These are phyloP conservation scores for Cymbopogon flexuosus DNA, from an alignment of 202 grass and related monocot genomes.

Conservation along the genomic window DNA sequence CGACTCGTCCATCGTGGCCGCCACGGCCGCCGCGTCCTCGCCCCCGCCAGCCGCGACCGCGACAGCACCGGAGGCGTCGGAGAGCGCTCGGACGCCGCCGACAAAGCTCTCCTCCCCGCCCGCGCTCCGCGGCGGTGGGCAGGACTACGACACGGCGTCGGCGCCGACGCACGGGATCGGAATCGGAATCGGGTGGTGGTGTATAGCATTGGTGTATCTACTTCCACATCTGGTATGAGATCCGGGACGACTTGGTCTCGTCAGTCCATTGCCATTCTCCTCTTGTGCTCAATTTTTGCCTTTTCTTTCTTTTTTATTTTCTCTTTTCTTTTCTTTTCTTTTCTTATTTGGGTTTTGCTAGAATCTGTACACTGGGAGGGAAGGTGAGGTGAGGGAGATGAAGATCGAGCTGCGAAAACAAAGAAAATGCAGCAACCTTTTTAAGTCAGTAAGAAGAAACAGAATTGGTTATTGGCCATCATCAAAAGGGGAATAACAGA, in stretches of 20 bases:
- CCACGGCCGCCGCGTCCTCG: constrained; percentile 23
- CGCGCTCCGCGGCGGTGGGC: constrained; percentile 35
- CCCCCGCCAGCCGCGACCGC: constrained; percentile 1
- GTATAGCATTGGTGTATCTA: constrained; percentile 68
- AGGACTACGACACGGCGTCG: constrained; percentile 16
- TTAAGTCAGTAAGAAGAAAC: not conserved
- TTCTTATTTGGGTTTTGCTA: constrained; percentile 19
- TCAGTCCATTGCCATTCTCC: constrained; percentile 21
- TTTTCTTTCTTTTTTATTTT: not conserved
- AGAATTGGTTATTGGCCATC: not conserved
- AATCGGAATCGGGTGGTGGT: constrained; percentile 14
- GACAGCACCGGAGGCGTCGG: constrained; percentile 35
- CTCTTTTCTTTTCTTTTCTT: not conserved
- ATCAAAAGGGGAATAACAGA: constrained; percentile 18
- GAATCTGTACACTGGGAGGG: constrained; percentile 47
- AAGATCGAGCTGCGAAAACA: constrained; percentile 50
- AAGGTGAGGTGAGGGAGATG: not conserved
- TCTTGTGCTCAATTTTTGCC: constrained; percentile 36
- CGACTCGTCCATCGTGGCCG: constrained; percentile 14
- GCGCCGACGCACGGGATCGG: not conserved
- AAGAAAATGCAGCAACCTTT: constrained; percentile 36
- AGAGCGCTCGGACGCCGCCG: constrained; percentile 39
- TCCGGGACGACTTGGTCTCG: constrained; percentile 11
- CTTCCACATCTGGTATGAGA: constrained; percentile 51
- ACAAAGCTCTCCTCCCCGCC: constrained; percentile 64